phyloP scores from a whole-genome alignment of 768 basidiomycete species.

The Collybia sp. region DNA sequence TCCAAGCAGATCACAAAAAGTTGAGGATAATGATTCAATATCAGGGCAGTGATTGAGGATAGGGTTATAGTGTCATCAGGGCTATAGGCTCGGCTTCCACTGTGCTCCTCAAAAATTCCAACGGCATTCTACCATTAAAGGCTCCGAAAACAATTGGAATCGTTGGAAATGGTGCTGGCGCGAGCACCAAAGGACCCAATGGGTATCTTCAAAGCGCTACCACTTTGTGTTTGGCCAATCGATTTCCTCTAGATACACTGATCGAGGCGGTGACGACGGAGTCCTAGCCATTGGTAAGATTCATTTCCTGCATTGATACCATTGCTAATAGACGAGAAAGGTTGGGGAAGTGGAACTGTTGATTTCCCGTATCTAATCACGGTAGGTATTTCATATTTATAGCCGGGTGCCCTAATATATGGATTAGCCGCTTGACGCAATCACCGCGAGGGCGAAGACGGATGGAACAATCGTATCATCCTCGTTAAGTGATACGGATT shows the following conservation, averaged over 20 bases:
- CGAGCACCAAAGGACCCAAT: conserved; percentile 51
- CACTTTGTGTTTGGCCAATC: background rate
- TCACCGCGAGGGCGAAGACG: conserved; percentile 31
- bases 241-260: conserved; percentile 28
- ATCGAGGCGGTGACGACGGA: conserved; percentile 52
- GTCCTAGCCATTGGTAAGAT: conserved; percentile 59
- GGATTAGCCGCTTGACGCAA: conserved; percentile 37
- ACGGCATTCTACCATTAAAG: conserved; percentile 39
- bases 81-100: conserved; percentile 58
- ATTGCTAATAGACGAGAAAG: conserved; percentile 12
- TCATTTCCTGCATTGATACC: conserved; percentile 14
- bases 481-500: conserved; percentile 45
- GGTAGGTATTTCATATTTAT: conserved; percentile 15
- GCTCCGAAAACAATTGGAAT: conserved; percentile 45
- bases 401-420: background rate
- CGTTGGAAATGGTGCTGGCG: conserved; percentile 55
- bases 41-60: background rate
- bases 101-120: conserved; percentile 57
- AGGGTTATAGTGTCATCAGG: conserved; percentile 41
- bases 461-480: conserved; percentile 39
- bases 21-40: conserved; percentile 7
- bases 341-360: conserved; percentile 48
- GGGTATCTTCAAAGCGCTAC: conserved; percentile 24
- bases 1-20: conserved; percentile 53
- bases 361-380: conserved; percentile 47